Evolutionary conservation across 2,329 filamentous ascomycete species (phyloP).

Genomic region (Fusarium albidum): DNA sequence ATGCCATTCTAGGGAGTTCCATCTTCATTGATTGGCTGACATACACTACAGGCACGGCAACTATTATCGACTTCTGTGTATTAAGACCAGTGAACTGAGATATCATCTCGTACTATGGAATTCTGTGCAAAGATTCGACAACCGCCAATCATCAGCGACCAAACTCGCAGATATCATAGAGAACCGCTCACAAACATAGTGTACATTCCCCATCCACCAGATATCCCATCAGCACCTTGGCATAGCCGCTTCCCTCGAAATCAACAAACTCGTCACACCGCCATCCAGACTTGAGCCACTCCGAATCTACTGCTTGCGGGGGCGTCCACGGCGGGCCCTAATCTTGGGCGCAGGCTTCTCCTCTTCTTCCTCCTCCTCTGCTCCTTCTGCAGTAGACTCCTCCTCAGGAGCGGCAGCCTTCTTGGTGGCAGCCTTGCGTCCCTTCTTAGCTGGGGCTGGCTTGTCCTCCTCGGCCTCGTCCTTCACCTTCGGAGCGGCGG

Average conservation of each 20-base stretch:
- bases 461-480: slow-evolving; percentile 37
- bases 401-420: slow-evolving; percentile 19
- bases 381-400: slow-evolving; percentile 6
- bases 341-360: slow-evolving; percentile 46
- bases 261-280: background rate
- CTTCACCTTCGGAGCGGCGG: slow-evolving; percentile 24
- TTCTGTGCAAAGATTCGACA: background rate
- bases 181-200: slow-evolving; percentile 14
- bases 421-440: slow-evolving; percentile 23
- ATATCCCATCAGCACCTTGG: background rate
- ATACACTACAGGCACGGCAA: background rate
- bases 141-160: slow-evolving; percentile 1
- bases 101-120: background rate
- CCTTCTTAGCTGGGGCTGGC: slow-evolving; percentile 20
- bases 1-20: background rate
- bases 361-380: slow-evolving; percentile 18
- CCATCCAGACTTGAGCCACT: background rate
- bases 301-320: slow-evolving; percentile 32
- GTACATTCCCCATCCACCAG: slow-evolving; percentile 1
- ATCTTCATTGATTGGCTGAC: background rate
- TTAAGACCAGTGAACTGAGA: background rate
- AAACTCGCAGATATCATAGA: slow-evolving; percentile 3
- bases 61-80: too few species aligned
- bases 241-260: background rate
- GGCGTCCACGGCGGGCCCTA: slow-evolving; percentile 37